Evolutionary conservation across 257 asterid genomes (phyloP).

Genomic region (Thymus mandschuricus): DNA sequence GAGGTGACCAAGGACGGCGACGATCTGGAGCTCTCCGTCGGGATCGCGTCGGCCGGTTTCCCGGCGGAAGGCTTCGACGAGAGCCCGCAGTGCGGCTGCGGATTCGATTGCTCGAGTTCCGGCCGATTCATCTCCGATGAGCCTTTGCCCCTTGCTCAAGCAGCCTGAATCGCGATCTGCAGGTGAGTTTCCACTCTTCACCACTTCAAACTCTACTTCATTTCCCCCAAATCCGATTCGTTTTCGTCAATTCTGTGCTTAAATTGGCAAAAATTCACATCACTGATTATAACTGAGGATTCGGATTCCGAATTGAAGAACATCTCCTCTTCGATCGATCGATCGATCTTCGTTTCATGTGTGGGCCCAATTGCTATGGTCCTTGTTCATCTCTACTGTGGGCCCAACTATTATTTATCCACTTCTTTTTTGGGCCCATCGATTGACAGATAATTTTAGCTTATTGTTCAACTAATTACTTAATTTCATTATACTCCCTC

Average conservation of each 20-base stretch:
- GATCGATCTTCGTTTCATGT: too few relatives aligned
- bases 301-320: not conserved
- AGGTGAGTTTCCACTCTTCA: not conserved
- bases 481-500: too few relatives aligned
- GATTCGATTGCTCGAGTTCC: slow-evolving; percentile 47
- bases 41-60: slow-evolving; percentile 65
- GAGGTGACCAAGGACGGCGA: slow-evolving; percentile 54
- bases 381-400: too few relatives aligned
- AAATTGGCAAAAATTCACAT: not conserved
- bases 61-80: slow-evolving; percentile 55
- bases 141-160: slow-evolving; percentile 20
- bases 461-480: too few relatives aligned
- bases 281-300: not conserved
- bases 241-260: not conserved
- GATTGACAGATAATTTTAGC: too few relatives aligned
- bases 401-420: too few relatives aligned
- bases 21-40: slow-evolving; percentile 64
- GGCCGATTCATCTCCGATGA: slow-evolving; percentile 21
- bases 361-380: too few relatives aligned
- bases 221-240: not conserved
- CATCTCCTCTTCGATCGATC: not conserved
- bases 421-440: too few relatives aligned
- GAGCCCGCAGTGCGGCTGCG: slow-evolving; percentile 86
- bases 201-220: too few relatives aligned
- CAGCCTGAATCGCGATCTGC: slow-evolving; percentile 19